Evolutionary conservation across 495 filamentous ascomycete genomes (phyloP).

Genomic region (Daldinia loculata): DNA sequence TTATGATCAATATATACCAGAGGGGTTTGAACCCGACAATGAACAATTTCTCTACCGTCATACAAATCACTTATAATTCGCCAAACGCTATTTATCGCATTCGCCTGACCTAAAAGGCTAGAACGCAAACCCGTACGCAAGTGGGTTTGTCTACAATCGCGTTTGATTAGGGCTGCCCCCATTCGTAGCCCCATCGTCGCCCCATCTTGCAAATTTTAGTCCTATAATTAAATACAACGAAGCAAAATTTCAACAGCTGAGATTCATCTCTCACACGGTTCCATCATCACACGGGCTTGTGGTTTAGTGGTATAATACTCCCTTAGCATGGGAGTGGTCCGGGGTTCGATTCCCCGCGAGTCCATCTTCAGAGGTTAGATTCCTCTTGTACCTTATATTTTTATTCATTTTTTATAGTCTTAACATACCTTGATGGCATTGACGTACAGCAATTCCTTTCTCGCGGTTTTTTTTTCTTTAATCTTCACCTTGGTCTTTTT

Average conservation of each 20-base stretch:
- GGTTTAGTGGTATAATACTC: constrained; percentile 41
- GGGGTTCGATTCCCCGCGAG: constrained; percentile 64
- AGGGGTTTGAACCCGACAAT: too few relatives aligned
- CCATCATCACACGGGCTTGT: constrained; percentile 15
- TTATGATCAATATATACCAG: too few relatives aligned
- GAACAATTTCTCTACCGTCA: too few relatives aligned
- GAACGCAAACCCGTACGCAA: background rate
- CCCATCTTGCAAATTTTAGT: constrained; percentile 2
- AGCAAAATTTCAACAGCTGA: constrained; percentile 6
- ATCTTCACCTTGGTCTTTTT: too few relatives aligned
- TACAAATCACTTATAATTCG: background rate
- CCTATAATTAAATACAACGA: constrained; percentile 11
- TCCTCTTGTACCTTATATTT: constrained; percentile 23
- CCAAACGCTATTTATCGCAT: background rate
- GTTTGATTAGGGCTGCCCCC: constrained; percentile 20
- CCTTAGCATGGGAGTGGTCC: constrained; percentile 57
- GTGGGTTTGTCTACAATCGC: constrained; percentile 7
- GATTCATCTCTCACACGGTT: background rate
- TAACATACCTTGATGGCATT: too few relatives aligned
- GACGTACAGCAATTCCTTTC: too few relatives aligned
- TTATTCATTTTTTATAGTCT: constrained; percentile 5
- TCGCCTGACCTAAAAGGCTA: background rate
- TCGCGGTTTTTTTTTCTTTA: background rate
- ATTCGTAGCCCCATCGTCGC: constrained; percentile 10
- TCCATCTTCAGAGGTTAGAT: constrained; percentile 33